Conservation (phyloP, 257 asterid species). For the Solanum medicagineum region DNA sequence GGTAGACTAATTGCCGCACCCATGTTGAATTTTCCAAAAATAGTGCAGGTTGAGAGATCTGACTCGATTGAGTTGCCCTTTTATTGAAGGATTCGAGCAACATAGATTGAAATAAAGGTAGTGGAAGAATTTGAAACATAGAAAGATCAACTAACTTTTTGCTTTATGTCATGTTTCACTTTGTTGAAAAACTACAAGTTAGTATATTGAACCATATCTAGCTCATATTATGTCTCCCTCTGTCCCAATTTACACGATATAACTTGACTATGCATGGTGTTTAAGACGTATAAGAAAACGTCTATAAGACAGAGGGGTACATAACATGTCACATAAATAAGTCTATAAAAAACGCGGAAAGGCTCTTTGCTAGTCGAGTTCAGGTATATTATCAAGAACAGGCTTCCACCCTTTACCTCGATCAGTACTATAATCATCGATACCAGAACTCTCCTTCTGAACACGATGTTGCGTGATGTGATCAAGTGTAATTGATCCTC, state of each 20-base stretch:
- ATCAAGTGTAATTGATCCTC: conserved; percentile 32
- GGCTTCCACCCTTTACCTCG: conserved; percentile 1
- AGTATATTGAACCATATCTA: neutral
- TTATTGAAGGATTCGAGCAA: neutral
- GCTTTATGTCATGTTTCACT: neutral
- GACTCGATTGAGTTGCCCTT: neutral
- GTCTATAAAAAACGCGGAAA: neutral
- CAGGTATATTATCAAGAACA: conserved; percentile 1
- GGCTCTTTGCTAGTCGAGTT: neutral
- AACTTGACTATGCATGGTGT: neutral
- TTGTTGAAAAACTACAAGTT: neutral
- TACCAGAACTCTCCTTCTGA: conserved; percentile 5
- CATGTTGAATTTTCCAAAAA: neutral
- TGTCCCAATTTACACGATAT: neutral
- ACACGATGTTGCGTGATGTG: conserved; percentile 17
- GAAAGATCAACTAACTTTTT: neutral
- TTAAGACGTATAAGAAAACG: neutral
- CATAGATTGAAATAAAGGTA: neutral
- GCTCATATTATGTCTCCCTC: neutral
- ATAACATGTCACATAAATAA: neutral
- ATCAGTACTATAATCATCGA: neutral
- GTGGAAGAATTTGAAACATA: neutral
- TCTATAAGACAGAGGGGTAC: no score
- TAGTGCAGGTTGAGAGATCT: neutral
- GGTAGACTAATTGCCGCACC: neutral